Percentiles rank a stretch among this genome's conserved stretches.
Conservation (phyloP, 352 stramenopile species). For the Globisporangium polare region DNA sequence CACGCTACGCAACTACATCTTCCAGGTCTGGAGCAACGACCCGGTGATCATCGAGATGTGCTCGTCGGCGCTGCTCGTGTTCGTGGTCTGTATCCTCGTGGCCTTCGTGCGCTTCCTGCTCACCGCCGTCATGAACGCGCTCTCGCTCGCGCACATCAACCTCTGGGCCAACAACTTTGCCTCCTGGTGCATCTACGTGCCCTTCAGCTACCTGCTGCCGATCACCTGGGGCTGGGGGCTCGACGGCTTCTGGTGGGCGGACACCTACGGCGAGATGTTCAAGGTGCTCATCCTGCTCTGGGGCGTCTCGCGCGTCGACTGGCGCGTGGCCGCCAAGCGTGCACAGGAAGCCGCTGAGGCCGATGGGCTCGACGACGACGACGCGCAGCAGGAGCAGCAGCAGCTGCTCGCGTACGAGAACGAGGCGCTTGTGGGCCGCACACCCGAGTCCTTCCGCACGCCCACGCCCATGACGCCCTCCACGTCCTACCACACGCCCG, state of each 20-base stretch:
- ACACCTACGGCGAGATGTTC: slow-evolving; percentile 43
- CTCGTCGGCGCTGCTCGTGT: slow-evolving; percentile 31
- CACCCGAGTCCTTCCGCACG: slow-evolving; percentile 35
- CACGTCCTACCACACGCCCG: slow-evolving; percentile 30
- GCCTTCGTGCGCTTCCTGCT: slow-evolving; percentile 44
- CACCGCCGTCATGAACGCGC: slow-evolving; percentile 40
- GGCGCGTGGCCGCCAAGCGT: slow-evolving; percentile 27
- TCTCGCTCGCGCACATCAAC: slow-evolving; percentile 44
- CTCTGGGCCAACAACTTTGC: slow-evolving; percentile 50
- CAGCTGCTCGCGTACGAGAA: slow-evolving; percentile 44
- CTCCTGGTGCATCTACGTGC: slow-evolving; percentile 43
- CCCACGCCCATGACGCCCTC: slow-evolving; percentile 28
- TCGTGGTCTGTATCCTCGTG: slow-evolving; percentile 51
- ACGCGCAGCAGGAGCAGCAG: slow-evolving; percentile 25
- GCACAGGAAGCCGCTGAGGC: slow-evolving; percentile 33
- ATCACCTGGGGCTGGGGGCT: slow-evolving; percentile 41
- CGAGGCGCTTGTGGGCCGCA: slow-evolving; percentile 32
- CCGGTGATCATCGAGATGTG: slow-evolving; percentile 42
- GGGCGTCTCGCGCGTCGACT: slow-evolving; percentile 45
- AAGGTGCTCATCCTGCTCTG: slow-evolving; percentile 44
- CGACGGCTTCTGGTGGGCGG: slow-evolving; percentile 48
- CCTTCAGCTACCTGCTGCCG: slow-evolving; percentile 41
- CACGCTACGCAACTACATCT: slow-evolving; percentile 35
- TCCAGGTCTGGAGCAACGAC: slow-evolving; percentile 42
- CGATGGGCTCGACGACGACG: slow-evolving; percentile 20